A percentile compares a stretch with the other conserved stretches of the same genome.
phyloP scores from a whole-genome alignment of 495 filamentous ascomycete genomes.

The Daldinia bambusicola region DNA sequence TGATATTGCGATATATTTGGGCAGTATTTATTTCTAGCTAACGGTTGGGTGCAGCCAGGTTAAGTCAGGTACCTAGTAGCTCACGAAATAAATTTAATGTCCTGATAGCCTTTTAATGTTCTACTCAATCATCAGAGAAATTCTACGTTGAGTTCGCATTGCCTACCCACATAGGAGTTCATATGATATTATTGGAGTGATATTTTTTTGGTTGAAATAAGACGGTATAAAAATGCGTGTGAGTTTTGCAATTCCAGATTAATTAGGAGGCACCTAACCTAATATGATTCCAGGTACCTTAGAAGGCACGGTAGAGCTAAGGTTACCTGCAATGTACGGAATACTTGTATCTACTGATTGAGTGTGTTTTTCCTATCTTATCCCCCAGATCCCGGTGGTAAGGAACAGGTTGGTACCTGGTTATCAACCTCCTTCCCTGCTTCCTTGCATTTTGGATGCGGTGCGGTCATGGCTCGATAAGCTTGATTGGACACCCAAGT shows the following conservation, averaged over 20 bases:
- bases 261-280: no score
- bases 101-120: neutral
- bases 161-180: neutral
- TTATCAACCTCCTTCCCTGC: neutral
- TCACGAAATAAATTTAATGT: neutral
- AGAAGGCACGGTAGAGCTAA: no score
- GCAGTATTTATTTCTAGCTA: constrained; percentile 3
- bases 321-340: no score
- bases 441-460: neutral
- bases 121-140: neutral
- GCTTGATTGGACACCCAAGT: neutral
- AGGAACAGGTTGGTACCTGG: constrained; percentile 10
- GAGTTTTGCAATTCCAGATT: neutral
- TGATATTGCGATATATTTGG: neutral
- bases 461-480: neutral
- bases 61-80: no score
- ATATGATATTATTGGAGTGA: neutral
- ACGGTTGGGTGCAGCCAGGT: constrained; percentile 4
- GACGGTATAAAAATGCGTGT: constrained; percentile 4
- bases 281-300: no score
- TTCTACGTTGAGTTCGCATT: neutral
- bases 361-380: constrained; percentile 17
- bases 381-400: constrained; percentile 20
- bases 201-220: neutral
- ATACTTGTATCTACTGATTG: no score